Evolutionary conservation across 495 filamentous ascomycete species (phyloP), one percentile per base, ranked within the genome.

Genomic region (Neurospora sp.): DNA sequence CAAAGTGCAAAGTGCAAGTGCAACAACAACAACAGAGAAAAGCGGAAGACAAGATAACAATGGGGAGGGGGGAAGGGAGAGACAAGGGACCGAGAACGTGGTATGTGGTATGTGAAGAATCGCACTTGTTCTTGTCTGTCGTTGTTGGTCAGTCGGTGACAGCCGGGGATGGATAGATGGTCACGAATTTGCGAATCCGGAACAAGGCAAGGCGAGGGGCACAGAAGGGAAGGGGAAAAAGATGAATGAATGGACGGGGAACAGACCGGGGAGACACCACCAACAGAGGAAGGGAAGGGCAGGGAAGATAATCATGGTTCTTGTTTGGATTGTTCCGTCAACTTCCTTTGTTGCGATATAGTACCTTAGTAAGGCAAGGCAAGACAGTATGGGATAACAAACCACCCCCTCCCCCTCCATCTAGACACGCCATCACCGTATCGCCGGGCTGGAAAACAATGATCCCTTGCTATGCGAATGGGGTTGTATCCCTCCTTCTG

Each of bases 11-110:
- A 69, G 46, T 74, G 35, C 4, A 38, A 31, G 9, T 46, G 40
- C 7, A 18, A 37, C 35, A 4, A 37, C 35, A 4, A 6, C 35
- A 6, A 37, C 4, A 6, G 35, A 37, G 35, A 37, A 37, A 37
- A 37, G 35, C 35, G 35, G 35, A 37, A 37, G 35, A 37, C 35
- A 37, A 37, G 35, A 75, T 77, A 74, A 72, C 73, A 73, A 75
- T 70, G 70, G 74, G 70, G 74, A 42, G 11, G 27, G 69, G 70
- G 44, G n/a, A 39, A 18, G 44, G n/a, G 23, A 75, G 44, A 41
- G 6, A 44, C 41, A 44, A n/a, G 8, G 8, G 18, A 44, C 42
- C 54, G 27, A 66, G 54, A 66, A 66, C 54, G 54, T 66, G 54
- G 49, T 60, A 14, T 14, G 41, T 42, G 41, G 44, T 20, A 37